phyloP scores from a whole-genome alignment of 129 eudicot species.

The Erigeron canadensis region DNA sequence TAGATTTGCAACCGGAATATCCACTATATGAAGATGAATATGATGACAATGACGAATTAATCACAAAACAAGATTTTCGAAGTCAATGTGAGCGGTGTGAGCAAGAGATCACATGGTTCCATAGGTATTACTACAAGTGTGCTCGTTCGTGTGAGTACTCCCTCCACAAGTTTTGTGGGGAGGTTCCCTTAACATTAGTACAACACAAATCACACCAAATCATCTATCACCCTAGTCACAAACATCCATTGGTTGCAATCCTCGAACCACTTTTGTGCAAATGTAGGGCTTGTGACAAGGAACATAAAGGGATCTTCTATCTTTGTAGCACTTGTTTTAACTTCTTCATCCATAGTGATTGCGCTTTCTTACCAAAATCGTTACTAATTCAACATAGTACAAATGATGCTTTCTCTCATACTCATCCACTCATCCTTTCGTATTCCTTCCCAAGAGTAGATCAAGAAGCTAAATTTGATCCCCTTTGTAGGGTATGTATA shows the following conservation, averaged over 20 bases:
- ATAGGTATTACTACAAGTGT: not conserved
- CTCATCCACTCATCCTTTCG: not conserved
- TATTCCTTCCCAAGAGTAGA: not conserved
- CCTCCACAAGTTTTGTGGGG: not conserved
- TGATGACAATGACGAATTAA: not conserved
- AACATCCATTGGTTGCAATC: not conserved
- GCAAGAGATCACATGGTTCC: conserved; percentile 1
- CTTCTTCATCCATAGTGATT: not conserved
- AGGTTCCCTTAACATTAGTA: not conserved
- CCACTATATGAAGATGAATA: not conserved
- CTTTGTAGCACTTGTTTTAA: not conserved
- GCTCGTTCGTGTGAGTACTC: not conserved
- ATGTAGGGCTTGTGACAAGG: not conserved
- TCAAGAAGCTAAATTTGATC: not conserved
- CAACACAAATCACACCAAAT: not conserved
- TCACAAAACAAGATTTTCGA: not conserved
- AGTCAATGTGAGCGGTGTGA: not conserved
- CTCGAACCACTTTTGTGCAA: not conserved
- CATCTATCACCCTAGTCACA: not conserved
- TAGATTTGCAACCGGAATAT: not conserved
- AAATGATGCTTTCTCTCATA: not conserved
- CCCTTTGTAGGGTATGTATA: not conserved
- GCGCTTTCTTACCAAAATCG: not conserved
- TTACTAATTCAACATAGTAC: not conserved
- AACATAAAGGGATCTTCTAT: conserved; percentile 3